Base-by-base conservation (phyloP, 371 early-diverging fungal genomes). In the Chytridium lagenaria region DNA sequence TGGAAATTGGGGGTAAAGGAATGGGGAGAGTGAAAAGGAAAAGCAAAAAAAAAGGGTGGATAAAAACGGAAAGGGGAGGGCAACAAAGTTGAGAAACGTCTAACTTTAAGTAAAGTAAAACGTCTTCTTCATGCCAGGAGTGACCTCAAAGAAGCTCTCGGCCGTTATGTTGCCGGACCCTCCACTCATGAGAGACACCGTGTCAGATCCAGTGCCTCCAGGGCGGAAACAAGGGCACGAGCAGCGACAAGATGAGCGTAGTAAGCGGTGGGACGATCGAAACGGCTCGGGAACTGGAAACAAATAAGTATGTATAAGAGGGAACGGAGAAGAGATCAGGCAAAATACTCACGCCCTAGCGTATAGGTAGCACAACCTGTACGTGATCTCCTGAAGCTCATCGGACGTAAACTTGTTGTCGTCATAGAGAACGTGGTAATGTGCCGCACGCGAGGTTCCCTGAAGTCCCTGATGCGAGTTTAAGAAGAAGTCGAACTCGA, bases 361-460 rank as follows among this genome's bases (percentile, higher is more conserved):
- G 78, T 93, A 96, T 34, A 93, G 82, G 79, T 92, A 94, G 84
- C 96, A 96, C 63, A 95, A 83, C 30, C 87, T 80, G 80, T 94
- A 94, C 0, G 93, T 91, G 16, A 94, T 85, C 49, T 90, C 88
- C 77, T 95, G 91, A 10, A 96, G 77, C 51, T 78, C 69, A 69
- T 94, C 92, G 0, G 92, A 76, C 15, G 88, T 84, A 61, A 94
- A 93, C 7, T 85, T 80, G 80, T 92, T 91, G 33, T 96, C 96
- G 78, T 97, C 94, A 50, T 79, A 63, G 16, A 89, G 76, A 2
- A 95, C 93, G 59, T 88, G 87, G 85, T 96, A 97, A 71, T 93
- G 91, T 2, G 92, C 90, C 1, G 95, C 93, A 30, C 92, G 86
- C 33, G 94, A 92, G 0, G 95, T 94, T 66, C 98, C 98, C 78